A percentile compares a stretch with the other conserved stretches of the same genome.
Conservation (phyloP, 257 asterid species). For the Datura wrightii region DNA sequence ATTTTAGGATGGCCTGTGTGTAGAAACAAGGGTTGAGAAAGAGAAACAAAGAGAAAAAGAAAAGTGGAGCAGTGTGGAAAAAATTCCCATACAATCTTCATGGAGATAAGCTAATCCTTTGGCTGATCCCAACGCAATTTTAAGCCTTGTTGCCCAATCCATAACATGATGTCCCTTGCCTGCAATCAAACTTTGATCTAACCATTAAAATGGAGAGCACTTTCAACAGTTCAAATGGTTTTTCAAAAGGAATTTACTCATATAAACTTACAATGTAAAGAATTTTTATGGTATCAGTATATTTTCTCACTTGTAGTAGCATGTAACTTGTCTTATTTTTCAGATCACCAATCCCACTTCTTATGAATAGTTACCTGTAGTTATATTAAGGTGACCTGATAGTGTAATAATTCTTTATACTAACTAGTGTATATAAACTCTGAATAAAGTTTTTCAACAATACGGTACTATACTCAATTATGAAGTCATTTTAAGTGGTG, state of each 20-base stretch:
- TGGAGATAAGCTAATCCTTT: slow-evolving; percentile 91
- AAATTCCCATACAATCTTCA: slow-evolving; percentile 73
- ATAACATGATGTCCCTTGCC: slow-evolving; percentile 76
- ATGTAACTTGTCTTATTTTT: neutral
- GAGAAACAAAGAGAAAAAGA: neutral
- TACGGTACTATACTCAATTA: neutral
- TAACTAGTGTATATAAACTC: slow-evolving; percentile 3
- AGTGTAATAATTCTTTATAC: neutral
- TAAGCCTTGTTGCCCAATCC: slow-evolving; percentile 79
- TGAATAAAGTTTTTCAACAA: neutral
- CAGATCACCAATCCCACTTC: neutral
- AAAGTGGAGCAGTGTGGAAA: neutral
- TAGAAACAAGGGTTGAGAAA: neutral
- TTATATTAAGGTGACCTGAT: neutral
- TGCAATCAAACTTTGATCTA: slow-evolving; percentile 33
- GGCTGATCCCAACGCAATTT: slow-evolving; percentile 91
- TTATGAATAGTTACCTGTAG: neutral
- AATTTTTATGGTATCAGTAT: neutral
- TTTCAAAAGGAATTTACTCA: neutral
- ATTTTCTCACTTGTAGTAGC: neutral
- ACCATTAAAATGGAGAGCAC: neutral
- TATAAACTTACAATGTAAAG: neutral
- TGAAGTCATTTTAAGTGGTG: neutral
- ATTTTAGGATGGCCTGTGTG: slow-evolving; percentile 60
- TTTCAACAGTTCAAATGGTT: neutral